These are phyloP conservation scores for Nicotiana knightiana DNA, from an alignment of 257 asterid species.

Conservation along the genomic window DNA sequence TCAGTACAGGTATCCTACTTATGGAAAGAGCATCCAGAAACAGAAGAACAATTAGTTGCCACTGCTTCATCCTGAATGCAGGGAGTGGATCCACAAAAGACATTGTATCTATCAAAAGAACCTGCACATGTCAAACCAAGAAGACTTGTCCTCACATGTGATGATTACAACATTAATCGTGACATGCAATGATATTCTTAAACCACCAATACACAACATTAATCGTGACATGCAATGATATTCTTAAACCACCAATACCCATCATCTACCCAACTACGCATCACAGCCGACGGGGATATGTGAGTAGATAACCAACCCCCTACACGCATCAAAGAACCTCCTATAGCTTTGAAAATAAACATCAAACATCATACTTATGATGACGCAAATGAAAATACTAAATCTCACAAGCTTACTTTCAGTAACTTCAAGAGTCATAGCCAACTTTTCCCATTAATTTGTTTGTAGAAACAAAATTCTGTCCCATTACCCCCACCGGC, in stretches of 20 bases:
- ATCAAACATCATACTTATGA: neutral
- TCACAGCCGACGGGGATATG: neutral
- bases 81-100: conserved; percentile 81
- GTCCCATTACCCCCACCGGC: neutral
- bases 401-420: neutral
- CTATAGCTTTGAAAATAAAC: neutral
- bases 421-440: neutral
- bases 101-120: conserved; percentile 67
- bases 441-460: neutral
- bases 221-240: neutral
- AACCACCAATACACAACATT: neutral
- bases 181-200: neutral
- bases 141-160: neutral
- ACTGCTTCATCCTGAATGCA: conserved; percentile 72
- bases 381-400: neutral
- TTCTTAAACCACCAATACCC: neutral
- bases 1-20: conserved; percentile 57
- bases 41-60: conserved; percentile 69
- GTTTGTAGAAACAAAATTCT: neutral
- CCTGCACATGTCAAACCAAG: conserved; percentile 40
- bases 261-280: neutral
- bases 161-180: neutral
- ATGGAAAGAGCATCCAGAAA: conserved; percentile 91
- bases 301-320: neutral
- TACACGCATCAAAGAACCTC: neutral